Evolutionary conservation across 805 yeast species (phyloP), one percentile per base, ranked within the genome.

Genomic region (Torulaspora gathmanii): DNA sequence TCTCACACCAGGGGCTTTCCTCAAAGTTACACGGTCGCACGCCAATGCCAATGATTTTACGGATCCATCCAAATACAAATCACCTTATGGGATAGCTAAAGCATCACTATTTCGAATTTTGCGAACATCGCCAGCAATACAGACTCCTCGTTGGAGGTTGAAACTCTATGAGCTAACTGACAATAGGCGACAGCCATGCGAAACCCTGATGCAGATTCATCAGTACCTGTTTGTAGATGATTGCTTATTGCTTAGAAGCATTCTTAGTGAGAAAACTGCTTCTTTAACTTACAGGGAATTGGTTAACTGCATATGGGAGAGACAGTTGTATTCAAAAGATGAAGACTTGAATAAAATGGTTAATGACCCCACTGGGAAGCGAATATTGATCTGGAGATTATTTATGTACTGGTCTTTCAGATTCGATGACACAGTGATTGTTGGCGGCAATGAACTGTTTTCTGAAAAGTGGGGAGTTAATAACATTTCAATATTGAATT

Each of bases 271-370:
- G 11, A 27, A 31, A 2, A 29, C 20, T 8, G 40, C 50, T 60
- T 59, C 65, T 31, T 54, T 83, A 44, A 61, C 69, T 28, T 64
- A 68, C 23, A 69, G 69, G 47, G 89, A 83, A 58, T 57, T 82
- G 28, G 64, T 79, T 2, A 61, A 70, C 36, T 74, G 79, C 5
- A 75, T 84, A 50, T 52, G 79, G 33, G 80, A 78, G 48, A 70
- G 89, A 45, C 80, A 79, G 22, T 61, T 83, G 35, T 67, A 79
- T 12, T 69, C 70, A 47, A 44, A 51, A 11, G 56, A 46, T 1
- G 70, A 64, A 19, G 66, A 69, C 42, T 36, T 69, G 19, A 49
- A 63, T 48, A 46, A 42, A 33, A 44, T 71, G 52, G 70, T 67
- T 5, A 47, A 64, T 16, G 63, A 67, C 36, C 63, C 63, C 11